Conservation (phyloP, 768 basidiomycete genomes). For the Sutorius australiensis region DNA sequence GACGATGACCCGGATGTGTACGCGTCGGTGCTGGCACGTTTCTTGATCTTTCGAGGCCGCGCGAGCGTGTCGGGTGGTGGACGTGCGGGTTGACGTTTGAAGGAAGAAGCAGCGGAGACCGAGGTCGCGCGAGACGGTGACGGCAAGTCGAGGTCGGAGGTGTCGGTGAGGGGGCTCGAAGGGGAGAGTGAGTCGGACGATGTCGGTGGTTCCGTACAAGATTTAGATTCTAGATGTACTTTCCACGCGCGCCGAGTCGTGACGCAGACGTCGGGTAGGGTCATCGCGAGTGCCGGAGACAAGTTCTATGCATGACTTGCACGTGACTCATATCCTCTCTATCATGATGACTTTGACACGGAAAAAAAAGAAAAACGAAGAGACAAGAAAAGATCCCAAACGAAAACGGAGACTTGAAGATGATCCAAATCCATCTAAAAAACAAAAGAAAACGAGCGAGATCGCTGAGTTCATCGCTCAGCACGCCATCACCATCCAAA, state of each 20-base stretch:
- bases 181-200: constrained; percentile 20
- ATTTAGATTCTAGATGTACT: constrained; percentile 11
- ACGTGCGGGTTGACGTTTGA: constrained; percentile 21
- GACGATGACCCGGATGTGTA: constrained; percentile 37
- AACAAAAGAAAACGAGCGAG: constrained; percentile 23
- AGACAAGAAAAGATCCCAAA: constrained; percentile 23
- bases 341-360: constrained; percentile 8
- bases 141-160: constrained; percentile 12
- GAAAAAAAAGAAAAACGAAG: constrained; percentile 36
- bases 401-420: constrained; percentile 17
- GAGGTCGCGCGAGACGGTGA: constrained; percentile 20
- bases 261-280: constrained; percentile 21
- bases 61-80: constrained; percentile 2
- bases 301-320: not conserved
- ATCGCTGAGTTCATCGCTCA: constrained; percentile 44
- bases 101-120: constrained; percentile 23
- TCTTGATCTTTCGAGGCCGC: constrained; percentile 25
- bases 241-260: constrained; percentile 31
- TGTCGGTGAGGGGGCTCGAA: constrained; percentile 25
- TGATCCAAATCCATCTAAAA: constrained; percentile 17
- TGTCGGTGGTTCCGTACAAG: constrained; percentile 9
- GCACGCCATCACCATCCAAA: constrained; percentile 71
- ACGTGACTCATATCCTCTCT: not conserved
- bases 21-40: constrained; percentile 18
- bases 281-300: constrained; percentile 4